Evolutionary conservation across 108 stramenopile genomes (phyloP).

Genomic region (Conticribra weissflogii): DNA sequence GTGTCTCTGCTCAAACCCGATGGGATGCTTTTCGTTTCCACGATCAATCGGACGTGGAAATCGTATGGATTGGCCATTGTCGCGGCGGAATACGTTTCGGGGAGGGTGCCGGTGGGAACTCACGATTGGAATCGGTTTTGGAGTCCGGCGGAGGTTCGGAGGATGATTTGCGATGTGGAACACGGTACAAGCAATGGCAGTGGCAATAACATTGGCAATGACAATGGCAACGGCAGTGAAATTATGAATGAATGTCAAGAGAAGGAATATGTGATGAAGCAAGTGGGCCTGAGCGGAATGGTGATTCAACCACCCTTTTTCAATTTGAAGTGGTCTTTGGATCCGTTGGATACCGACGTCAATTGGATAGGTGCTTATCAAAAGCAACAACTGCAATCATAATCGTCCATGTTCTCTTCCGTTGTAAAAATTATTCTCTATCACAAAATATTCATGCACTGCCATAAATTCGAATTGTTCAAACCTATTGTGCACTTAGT

Average conservation of each 20-base stretch:
- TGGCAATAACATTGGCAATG: too few relatives aligned
- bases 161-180: conserved; percentile 32
- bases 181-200: too few relatives aligned
- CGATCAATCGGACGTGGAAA: conserved; percentile 90
- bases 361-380: conserved; percentile 89
- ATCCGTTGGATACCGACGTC: conserved; percentile 64
- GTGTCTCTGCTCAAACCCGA: conserved; percentile 70
- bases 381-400: conserved; percentile 7
- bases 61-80: conserved; percentile 84
- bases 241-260: background rate
- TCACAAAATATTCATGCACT: too few relatives aligned
- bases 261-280: conserved; percentile 40
- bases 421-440: too few relatives aligned
- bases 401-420: too few relatives aligned
- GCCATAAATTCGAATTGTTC: too few relatives aligned
- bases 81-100: conserved; percentile 90
- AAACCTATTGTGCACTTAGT: too few relatives aligned
- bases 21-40: conserved; percentile 89
- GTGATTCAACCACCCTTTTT: conserved; percentile 57
- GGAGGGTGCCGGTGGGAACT: conserved; percentile 90
- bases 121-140: conserved; percentile 91
- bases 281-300: conserved; percentile 58
- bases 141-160: conserved; percentile 69
- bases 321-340: conserved; percentile 77
- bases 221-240: too few relatives aligned